Evolutionary conservation across 2,329 filamentous ascomycete species (phyloP).

Genomic region (Aspergillus costaricaensis): DNA sequence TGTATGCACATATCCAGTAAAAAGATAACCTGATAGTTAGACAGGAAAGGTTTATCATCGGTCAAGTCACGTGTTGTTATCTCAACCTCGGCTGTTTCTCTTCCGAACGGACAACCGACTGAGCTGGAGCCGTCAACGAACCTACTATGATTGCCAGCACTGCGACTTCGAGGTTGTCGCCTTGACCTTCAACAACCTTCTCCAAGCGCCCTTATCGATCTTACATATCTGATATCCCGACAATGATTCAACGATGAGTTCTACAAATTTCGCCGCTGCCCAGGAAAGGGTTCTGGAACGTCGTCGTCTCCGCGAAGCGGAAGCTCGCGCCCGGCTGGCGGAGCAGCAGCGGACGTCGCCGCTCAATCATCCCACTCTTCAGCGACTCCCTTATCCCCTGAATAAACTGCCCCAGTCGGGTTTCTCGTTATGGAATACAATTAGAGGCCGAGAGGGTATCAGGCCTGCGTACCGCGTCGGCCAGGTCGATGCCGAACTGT

Average conservation of each 20-base stretch:
- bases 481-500: slow-evolving; percentile 90
- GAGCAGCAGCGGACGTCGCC: slow-evolving; percentile 50
- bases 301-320: slow-evolving; percentile 72
- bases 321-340: slow-evolving; percentile 58
- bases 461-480: slow-evolving; percentile 87
- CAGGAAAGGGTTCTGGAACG: slow-evolving; percentile 83
- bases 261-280: slow-evolving; percentile 78
- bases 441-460: slow-evolving; percentile 75
- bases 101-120: slow-evolving; percentile 20
- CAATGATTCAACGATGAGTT: slow-evolving; percentile 52
- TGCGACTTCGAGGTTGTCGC: neutral
- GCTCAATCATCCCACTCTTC: slow-evolving; percentile 55
- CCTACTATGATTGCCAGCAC: neutral
- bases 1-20: neutral
- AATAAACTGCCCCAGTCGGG: slow-evolving; percentile 51
- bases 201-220: neutral
- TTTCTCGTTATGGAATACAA: slow-evolving; percentile 65
- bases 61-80: slow-evolving; percentile 10
- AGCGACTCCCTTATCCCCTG: slow-evolving; percentile 64
- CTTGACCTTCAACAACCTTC: neutral
- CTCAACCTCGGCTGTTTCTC: slow-evolving; percentile 18
- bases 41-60: neutral
- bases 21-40: neutral
- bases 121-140: neutral
- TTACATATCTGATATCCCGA: slow-evolving; percentile 8